Evolutionary conservation across 2,329 filamentous ascomycete species (phyloP).

Genomic region (Hysterium pulicare): DNA sequence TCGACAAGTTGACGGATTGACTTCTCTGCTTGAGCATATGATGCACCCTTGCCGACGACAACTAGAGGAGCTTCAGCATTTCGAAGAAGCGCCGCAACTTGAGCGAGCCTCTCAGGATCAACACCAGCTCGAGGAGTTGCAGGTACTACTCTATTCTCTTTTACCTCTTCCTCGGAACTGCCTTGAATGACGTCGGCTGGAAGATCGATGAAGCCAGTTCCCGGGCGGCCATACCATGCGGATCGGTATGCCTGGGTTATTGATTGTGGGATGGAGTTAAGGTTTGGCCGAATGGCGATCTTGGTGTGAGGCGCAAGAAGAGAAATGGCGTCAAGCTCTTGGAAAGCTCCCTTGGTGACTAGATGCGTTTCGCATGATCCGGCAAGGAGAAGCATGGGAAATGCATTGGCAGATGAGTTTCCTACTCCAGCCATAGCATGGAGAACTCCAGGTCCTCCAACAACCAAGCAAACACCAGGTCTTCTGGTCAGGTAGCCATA

Average conservation of each 20-base stretch:
- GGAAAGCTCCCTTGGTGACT: constrained; percentile 53
- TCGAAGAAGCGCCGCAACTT: constrained; percentile 44
- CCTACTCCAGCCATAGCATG: constrained; percentile 55
- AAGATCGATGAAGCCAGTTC: constrained; percentile 51
- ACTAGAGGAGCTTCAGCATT: constrained; percentile 49
- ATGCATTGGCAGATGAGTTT: constrained; percentile 51
- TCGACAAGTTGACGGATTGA: constrained; percentile 46
- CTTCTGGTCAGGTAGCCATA: constrained; percentile 56
- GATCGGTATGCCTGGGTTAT: constrained; percentile 51
- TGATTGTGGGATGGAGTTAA: constrained; percentile 45
- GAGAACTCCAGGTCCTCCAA: constrained; percentile 55
- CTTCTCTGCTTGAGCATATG: constrained; percentile 50
- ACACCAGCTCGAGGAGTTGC: constrained; percentile 43
- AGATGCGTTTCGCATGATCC: constrained; percentile 51
- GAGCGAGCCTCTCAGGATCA: too few relatives aligned
- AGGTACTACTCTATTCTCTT: constrained; percentile 22
- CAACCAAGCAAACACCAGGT: constrained; percentile 56
- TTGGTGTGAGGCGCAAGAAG: constrained; percentile 53
- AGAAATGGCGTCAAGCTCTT: constrained; percentile 54
- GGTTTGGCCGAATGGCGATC: constrained; percentile 45
- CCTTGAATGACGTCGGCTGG: constrained; percentile 55
- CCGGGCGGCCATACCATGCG: constrained; percentile 52
- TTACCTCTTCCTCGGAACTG: constrained; percentile 18
- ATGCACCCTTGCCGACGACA: constrained; percentile 53
- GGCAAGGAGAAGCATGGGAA: constrained; percentile 52